phyloP scores from a whole-genome alignment of 2,329 filamentous ascomycete species.

The Rosellinia necatrix region DNA sequence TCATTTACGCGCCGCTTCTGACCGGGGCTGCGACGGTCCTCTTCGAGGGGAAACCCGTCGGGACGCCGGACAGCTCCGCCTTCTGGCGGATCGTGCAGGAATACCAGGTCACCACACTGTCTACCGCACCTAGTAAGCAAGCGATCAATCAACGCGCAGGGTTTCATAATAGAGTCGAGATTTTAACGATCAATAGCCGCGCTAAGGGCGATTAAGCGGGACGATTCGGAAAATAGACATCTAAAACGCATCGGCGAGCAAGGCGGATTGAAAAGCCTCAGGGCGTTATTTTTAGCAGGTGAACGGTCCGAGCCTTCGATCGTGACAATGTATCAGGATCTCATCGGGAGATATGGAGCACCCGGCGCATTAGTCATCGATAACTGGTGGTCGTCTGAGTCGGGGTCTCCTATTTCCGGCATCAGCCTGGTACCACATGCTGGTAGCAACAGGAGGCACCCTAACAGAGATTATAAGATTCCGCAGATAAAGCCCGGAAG shows the following conservation, averaged over 20 bases:
- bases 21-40: constrained; percentile 84
- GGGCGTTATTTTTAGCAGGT: constrained; percentile 82
- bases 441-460: constrained; percentile 56
- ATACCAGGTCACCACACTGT: constrained; percentile 81
- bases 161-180: no score
- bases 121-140: constrained; percentile 73
- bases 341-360: constrained; percentile 70
- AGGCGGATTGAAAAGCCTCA: constrained; percentile 73
- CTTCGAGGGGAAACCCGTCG: constrained; percentile 93
- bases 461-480: constrained; percentile 44
- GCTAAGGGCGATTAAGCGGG: constrained; percentile 82
- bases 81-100: constrained; percentile 89
- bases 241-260: constrained; percentile 67
- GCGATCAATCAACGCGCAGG: no score
- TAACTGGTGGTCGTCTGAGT: constrained; percentile 67
- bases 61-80: constrained; percentile 82
- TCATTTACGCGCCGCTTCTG: constrained; percentile 85
- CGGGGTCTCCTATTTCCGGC: constrained; percentile 62
- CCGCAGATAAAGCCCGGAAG: constrained; percentile 78
- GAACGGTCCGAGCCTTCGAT: constrained; percentile 89
- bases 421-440: constrained; percentile 61
- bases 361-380: constrained; percentile 62
- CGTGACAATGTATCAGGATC: constrained; percentile 76
- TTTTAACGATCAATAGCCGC: constrained; percentile 58
- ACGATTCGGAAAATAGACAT: constrained; percentile 75